Conservation (phyloP, 1,284 basidiomycete genomes). For the Papiliotrema nemorosa region DNA sequence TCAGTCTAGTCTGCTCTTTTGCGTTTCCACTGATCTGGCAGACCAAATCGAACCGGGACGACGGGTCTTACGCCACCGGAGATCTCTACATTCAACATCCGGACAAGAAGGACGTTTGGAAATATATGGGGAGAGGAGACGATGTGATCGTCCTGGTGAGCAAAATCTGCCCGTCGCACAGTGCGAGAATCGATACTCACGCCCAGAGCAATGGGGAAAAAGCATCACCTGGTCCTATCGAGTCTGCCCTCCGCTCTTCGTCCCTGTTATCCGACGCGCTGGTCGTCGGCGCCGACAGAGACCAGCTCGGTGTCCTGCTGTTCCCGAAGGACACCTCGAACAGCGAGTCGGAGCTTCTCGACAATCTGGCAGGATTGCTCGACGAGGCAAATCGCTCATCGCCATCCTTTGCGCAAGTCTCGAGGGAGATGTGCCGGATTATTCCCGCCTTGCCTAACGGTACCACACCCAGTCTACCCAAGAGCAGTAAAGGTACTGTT, state of each 20-base stretch:
- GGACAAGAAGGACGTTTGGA: conserved; percentile 39
- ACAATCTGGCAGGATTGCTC: conserved; percentile 15
- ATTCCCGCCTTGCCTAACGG: too few relatives aligned
- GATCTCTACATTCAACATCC: conserved; percentile 47
- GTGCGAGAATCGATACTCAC: neutral
- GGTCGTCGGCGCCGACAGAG: conserved; percentile 45
- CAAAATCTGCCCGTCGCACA: neutral
- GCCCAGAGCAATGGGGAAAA: conserved; percentile 42
- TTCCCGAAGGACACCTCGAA: conserved; percentile 14
- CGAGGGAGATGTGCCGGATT: conserved; percentile 33
- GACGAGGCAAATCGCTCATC: conserved; percentile 30
- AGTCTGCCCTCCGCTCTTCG: conserved; percentile 27
- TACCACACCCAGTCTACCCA: conserved; percentile 22
- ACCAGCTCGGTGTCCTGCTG: conserved; percentile 43
- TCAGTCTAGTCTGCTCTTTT: conserved; percentile 5
- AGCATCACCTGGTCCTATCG: conserved; percentile 39
- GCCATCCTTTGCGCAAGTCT: conserved; percentile 39
- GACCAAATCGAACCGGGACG: conserved; percentile 42
- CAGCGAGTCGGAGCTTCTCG: conserved; percentile 2
- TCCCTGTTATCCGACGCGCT: conserved; percentile 39
- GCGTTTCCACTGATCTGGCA: conserved; percentile 5
- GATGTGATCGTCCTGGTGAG: conserved; percentile 48
- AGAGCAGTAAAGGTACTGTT: conserved; percentile 44
- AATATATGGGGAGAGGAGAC: conserved; percentile 48
- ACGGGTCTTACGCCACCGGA: conserved; percentile 48